Percentiles rank a stretch among this genome's conserved stretches.
Conservation (phyloP, 2,329 filamentous ascomycete species). For the Aspergillus neoniger region DNA sequence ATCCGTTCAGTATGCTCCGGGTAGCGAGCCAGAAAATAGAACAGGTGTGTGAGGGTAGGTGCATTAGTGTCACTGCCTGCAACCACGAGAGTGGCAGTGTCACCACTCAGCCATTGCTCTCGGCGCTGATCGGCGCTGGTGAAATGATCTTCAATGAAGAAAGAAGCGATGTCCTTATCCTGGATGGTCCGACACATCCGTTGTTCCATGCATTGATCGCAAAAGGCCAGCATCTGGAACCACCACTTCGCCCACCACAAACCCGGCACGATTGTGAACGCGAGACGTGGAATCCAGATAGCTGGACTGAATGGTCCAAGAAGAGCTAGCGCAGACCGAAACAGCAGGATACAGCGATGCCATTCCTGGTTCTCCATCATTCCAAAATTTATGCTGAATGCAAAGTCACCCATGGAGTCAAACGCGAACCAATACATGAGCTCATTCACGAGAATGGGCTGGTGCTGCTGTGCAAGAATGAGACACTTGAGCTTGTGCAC, state of each 20-base stretch:
- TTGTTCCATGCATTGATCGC: not conserved
- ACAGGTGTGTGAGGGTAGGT: not conserved
- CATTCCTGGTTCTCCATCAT: constrained; percentile 1
- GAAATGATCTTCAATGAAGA: not conserved
- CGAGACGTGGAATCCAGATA: not conserved
- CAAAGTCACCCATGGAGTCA: constrained; percentile 20
- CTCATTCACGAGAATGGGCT: constrained; percentile 38
- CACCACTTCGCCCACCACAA: not conserved
- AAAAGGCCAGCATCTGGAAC: not conserved
- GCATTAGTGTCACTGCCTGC: not conserved
- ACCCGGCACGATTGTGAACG: not conserved
- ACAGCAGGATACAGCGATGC: not conserved
- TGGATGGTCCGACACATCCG: not conserved
- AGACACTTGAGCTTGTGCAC: constrained; percentile 38
- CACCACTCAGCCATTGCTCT: not conserved
- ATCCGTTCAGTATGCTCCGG: not conserved
- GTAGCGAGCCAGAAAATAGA: not conserved
- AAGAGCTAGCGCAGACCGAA: not conserved
- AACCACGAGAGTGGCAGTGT: not conserved
- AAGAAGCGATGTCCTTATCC: not conserved
- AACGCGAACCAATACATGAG: constrained; percentile 34
- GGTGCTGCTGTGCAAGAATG: constrained; percentile 25
- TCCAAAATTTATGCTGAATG: constrained; percentile 13
- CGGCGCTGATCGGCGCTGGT: not conserved
- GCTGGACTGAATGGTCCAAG: not conserved